These are phyloP conservation scores for Tuctoria greenei DNA, from an alignment of 176 grass and related monocot genomes.

Conservation along the genomic window DNA sequence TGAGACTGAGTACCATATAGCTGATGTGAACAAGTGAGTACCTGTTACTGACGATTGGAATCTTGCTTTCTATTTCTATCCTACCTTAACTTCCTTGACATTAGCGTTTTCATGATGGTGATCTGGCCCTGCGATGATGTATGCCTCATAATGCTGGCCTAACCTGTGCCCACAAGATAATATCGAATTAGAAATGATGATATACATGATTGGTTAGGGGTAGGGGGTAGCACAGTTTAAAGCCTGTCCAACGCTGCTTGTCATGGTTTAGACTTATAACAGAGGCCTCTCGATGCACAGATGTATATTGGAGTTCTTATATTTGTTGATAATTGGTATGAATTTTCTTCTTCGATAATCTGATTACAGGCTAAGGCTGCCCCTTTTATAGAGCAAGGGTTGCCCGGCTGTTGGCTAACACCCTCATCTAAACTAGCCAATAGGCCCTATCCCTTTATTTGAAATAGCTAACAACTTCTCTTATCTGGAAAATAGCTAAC, in stretches of 20 bases:
- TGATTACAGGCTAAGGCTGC: too few relatives aligned
- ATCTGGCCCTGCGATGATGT: background rate
- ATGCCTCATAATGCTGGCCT: background rate
- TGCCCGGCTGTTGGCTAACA: too few relatives aligned
- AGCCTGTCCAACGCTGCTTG: background rate
- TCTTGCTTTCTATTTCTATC: background rate
- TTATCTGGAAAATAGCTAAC: too few relatives aligned
- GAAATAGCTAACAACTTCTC: too few relatives aligned
- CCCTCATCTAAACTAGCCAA: too few relatives aligned
- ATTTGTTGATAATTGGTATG: too few relatives aligned
- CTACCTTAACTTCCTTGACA: background rate
- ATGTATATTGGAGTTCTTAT: background rate
- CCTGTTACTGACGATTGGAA: background rate
- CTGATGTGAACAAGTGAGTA: background rate
- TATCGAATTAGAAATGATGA: background rate
- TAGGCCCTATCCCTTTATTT: too few relatives aligned
- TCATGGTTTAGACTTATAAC: background rate
- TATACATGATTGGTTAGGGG: background rate
- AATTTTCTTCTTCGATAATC: too few relatives aligned
- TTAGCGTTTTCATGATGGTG: background rate
- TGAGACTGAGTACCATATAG: background rate
- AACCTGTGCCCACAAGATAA: background rate
- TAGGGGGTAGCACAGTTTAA: background rate
- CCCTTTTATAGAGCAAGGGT: too few relatives aligned
- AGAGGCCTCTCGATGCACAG: background rate